Conservation (phyloP, 306 rosid genomes). For the Carpinus fangiana region DNA sequence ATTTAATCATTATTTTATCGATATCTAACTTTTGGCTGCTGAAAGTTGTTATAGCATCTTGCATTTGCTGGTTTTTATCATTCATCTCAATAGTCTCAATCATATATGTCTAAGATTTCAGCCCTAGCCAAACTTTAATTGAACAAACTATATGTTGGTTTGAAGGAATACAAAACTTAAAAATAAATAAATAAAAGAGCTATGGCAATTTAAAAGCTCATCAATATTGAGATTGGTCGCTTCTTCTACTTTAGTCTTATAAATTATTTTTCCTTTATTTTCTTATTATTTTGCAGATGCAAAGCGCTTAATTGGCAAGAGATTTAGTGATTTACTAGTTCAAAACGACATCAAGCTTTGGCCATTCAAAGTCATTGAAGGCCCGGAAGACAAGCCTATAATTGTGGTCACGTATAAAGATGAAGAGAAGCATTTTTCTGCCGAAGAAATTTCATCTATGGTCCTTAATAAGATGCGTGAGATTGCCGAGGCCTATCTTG, state of each 20-base stretch:
- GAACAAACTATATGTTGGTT: too few relatives aligned
- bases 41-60: constrained; percentile 21
- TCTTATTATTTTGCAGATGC: neutral
- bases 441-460: constrained; percentile 11
- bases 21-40: constrained; percentile 7
- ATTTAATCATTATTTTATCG: too few relatives aligned
- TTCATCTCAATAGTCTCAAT: neutral
- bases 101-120: neutral
- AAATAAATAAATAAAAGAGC: too few relatives aligned
- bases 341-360: neutral
- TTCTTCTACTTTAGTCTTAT: too few relatives aligned
- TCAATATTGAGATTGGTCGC: too few relatives aligned
- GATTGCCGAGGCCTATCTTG: neutral
- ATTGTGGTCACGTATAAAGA: neutral
- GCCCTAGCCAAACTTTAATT: constrained; percentile 35
- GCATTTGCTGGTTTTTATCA: neutral
- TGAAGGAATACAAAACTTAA: too few relatives aligned
- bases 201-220: too few relatives aligned
- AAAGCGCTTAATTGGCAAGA: constrained; percentile 14
- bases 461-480: neutral
- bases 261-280: too few relatives aligned
- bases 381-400: neutral
- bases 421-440: neutral
- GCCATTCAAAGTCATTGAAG: constrained; percentile 8
- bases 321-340: neutral